phyloP scores from a whole-genome alignment of 2,329 filamentous ascomycete species.

The Lachnellula subtilissima region DNA sequence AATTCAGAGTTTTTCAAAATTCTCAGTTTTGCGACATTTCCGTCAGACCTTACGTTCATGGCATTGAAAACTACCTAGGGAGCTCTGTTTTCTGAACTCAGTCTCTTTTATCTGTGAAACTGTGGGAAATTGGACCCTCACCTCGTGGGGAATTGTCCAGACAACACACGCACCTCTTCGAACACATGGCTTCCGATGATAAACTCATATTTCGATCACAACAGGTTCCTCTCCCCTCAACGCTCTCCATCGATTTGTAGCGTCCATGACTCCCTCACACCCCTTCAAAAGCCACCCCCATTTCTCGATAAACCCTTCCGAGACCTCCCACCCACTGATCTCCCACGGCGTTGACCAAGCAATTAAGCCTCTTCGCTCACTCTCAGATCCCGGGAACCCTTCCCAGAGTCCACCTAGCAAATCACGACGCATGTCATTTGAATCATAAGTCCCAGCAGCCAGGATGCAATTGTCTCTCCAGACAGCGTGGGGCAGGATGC shows the following conservation, averaged over 20 bases:
- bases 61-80: too few relatives aligned
- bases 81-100: too few relatives aligned
- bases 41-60: too few relatives aligned
- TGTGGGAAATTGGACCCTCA: too few relatives aligned
- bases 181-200: too few relatives aligned
- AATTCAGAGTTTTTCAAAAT: too few relatives aligned
- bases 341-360: conserved; percentile 17
- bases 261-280: conserved; percentile 15
- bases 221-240: conserved; percentile 13
- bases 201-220: background rate
- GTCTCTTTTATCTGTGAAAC: too few relatives aligned
- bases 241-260: conserved; percentile 17
- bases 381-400: conserved; percentile 1
- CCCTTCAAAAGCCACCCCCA: conserved; percentile 16
- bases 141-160: too few relatives aligned
- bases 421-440: conserved; percentile 15
- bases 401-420: conserved; percentile 16
- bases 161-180: too few relatives aligned
- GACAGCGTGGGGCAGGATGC: conserved; percentile 10
- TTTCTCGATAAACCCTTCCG: conserved; percentile 14
- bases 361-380: conserved; percentile 12
- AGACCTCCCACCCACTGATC: conserved; percentile 15
- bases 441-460: conserved; percentile 8
- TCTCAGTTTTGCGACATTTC: too few relatives aligned
- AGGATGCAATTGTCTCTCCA: conserved; percentile 18